phyloP scores from a whole-genome alignment of 495 filamentous ascomycete genomes.

The Aspergillus coremiiformis region DNA sequence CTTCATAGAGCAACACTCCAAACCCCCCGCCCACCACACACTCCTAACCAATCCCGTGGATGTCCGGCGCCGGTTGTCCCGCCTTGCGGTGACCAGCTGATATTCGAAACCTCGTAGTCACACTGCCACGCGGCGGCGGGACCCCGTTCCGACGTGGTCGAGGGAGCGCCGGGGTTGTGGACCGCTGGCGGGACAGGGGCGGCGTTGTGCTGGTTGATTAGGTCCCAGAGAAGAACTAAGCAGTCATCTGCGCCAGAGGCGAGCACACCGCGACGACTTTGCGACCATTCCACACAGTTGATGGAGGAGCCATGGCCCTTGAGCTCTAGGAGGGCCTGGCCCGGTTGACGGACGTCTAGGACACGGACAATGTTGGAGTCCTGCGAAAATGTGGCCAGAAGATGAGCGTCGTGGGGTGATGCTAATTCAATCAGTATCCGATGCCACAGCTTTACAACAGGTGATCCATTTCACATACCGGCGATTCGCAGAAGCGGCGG shows the following conservation, averaged over 20 bases:
- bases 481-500: conserved; percentile 82
- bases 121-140: conserved; percentile 87
- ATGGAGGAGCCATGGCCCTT: conserved; percentile 82
- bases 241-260: conserved; percentile 91
- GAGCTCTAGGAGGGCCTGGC: conserved; percentile 88
- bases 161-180: conserved; percentile 29
- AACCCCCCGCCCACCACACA: conserved; percentile 82
- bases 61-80: conserved; percentile 52
- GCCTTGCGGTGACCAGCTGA: conserved; percentile 87
- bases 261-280: conserved; percentile 73
- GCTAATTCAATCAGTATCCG: conserved; percentile 39
- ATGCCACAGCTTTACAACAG: neutral
- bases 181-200: conserved; percentile 36
- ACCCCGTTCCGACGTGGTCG: conserved; percentile 43
- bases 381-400: conserved; percentile 91
- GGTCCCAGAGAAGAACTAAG: conserved; percentile 87
- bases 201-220: conserved; percentile 61
- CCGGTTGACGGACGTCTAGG: conserved; percentile 92
- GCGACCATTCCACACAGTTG: conserved; percentile 95
- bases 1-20: conserved; percentile 74
- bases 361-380: conserved; percentile 92
- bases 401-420: conserved; percentile 90
- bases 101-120: conserved; percentile 91
- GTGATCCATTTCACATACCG: conserved; percentile 28
- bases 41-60: conserved; percentile 87